Conservation (phyloP, 2,329 filamentous ascomycete genomes). For the Claviceps sp. region DNA sequence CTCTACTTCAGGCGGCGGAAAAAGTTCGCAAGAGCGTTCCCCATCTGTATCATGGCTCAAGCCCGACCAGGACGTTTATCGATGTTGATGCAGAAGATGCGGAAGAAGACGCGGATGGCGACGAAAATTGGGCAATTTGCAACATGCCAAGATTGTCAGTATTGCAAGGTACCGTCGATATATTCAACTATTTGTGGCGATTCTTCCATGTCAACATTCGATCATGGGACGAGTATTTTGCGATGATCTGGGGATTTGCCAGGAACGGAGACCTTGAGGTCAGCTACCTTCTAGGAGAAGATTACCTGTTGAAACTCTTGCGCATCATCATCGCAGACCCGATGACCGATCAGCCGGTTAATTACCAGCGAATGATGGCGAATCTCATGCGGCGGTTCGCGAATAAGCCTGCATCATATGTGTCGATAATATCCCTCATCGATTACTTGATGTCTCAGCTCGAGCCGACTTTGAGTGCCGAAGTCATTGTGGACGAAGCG, state of each 20-base stretch:
- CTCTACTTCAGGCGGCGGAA: slow-evolving; percentile 39
- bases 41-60: slow-evolving; percentile 28
- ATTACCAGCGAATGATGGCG: slow-evolving; percentile 42
- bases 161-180: slow-evolving; percentile 25
- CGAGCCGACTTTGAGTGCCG: slow-evolving; percentile 22
- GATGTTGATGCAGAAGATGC: slow-evolving; percentile 8
- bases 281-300: slow-evolving; percentile 42
- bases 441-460: slow-evolving; percentile 31
- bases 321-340: slow-evolving; percentile 49
- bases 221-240: slow-evolving; percentile 68
- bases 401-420: slow-evolving; percentile 39
- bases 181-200: slow-evolving; percentile 46
- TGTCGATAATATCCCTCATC: slow-evolving; percentile 37
- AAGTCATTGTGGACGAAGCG: slow-evolving; percentile 24
- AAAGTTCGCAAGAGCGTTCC: slow-evolving; percentile 37
- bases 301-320: slow-evolving; percentile 46
- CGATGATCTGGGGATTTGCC: slow-evolving; percentile 53
- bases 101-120: slow-evolving; percentile 16
- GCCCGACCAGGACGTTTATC: not conserved
- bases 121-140: slow-evolving; percentile 14
- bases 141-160: slow-evolving; percentile 1
- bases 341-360: slow-evolving; percentile 33
- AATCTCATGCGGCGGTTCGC: slow-evolving; percentile 36
- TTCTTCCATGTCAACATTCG: slow-evolving; percentile 47
- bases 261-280: slow-evolving; percentile 46